phyloP scores from a whole-genome alignment of 1,284 basidiomycete genomes.

The Pascua guehoae region DNA sequence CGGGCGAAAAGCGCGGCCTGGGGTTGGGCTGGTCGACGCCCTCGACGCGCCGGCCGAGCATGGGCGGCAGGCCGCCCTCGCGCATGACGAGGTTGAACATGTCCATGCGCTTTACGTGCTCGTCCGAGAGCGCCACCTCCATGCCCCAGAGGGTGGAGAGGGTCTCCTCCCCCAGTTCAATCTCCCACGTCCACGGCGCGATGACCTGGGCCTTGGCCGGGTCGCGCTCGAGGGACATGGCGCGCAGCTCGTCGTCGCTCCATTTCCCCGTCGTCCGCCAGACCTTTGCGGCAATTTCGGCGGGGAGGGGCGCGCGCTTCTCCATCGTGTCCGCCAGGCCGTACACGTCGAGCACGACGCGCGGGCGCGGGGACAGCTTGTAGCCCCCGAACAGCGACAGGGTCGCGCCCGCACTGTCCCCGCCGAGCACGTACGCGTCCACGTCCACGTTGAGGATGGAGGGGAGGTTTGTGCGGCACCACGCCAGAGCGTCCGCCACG shows the following conservation, averaged over 20 bases:
- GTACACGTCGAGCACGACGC: conserved; percentile 5
- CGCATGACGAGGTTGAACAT: too few relatives aligned
- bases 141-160: too few relatives aligned
- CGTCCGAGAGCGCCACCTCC: too few relatives aligned
- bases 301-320: neutral
- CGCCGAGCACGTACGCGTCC: neutral
- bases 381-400: too few relatives aligned
- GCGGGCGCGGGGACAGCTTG: too few relatives aligned
- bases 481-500: conserved; percentile 11
- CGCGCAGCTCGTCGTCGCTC: conserved; percentile 8
- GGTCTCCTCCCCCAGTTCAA: neutral
- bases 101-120: too few relatives aligned
- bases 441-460: conserved; percentile 10
- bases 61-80: too few relatives aligned
- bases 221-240: neutral
- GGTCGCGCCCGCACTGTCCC: too few relatives aligned
- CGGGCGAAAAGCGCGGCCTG: neutral
- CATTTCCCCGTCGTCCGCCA: too few relatives aligned
- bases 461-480: conserved; percentile 14
- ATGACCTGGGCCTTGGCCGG: conserved; percentile 1
- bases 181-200: conserved; percentile 13
- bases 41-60: too few relatives aligned
- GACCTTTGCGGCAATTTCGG: neutral
- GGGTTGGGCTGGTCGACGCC: too few relatives aligned
- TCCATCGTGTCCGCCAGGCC: conserved; percentile 10